A percentile compares a stretch with the other conserved stretches of the same genome.
Conservation (phyloP, 108 stramenopile genomes). For the Nannochloropsis gaditana region DNA sequence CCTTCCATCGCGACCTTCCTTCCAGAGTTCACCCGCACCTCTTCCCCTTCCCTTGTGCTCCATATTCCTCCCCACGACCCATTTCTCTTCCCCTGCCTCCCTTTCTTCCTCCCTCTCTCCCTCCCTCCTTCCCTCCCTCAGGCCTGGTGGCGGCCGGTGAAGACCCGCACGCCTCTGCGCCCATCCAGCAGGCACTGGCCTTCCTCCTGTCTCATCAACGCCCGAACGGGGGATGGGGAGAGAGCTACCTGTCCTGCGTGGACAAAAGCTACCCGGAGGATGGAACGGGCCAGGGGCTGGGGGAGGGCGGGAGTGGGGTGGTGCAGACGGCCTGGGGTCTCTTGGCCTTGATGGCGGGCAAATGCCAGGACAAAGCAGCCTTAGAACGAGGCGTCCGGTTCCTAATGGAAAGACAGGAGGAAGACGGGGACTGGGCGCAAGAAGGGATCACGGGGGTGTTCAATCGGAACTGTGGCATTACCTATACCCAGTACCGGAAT, state of each 20-base stretch:
- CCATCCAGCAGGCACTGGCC: conserved; percentile 59
- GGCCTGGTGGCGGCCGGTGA: conserved; percentile 75
- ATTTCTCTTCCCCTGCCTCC: background rate
- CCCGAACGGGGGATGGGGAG: conserved; percentile 97
- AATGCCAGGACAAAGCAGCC: conserved; percentile 69
- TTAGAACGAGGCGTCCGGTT: conserved; percentile 68
- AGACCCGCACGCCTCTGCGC: conserved; percentile 49
- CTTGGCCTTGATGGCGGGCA: conserved; percentile 74
- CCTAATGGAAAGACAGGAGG: conserved; percentile 75
- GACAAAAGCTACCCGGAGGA: conserved; percentile 83
- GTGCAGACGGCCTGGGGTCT: conserved; percentile 97
- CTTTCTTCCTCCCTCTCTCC: background rate
- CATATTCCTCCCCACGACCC: background rate
- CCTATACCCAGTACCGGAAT: conserved; percentile 98
- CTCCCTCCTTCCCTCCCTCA: conserved; percentile 39
- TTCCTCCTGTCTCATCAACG: conserved; percentile 71
- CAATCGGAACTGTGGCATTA: conserved; percentile 94
- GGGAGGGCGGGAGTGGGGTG: conserved; percentile 75
- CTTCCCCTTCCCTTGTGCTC: background rate
- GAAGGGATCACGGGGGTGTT: conserved; percentile 98
- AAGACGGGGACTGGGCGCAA: conserved; percentile 93
- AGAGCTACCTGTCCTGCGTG: conserved; percentile 91
- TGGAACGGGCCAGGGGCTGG: conserved; percentile 68
- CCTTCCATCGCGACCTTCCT: too few species aligned
- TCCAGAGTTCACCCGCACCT: background rate